Evolutionary conservation across 192 early-diverging fungal genomes (phyloP), one percentile per base, ranked within the genome.

Genomic region (Coemansia sp.): DNA sequence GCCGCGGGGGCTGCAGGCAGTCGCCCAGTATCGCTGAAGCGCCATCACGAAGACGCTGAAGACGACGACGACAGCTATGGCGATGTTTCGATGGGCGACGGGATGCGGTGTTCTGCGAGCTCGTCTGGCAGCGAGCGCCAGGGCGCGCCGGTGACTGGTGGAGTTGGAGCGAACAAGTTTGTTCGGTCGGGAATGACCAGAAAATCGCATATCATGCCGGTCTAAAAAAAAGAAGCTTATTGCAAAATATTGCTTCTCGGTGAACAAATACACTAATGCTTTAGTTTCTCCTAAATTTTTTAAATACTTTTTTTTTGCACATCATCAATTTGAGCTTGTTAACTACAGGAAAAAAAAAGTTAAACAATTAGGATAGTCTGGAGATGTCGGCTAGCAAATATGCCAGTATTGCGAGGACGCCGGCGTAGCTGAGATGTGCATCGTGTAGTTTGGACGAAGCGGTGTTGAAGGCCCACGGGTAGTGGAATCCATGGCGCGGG

Each of bases 1-100:
- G 35, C 5, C 19, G 45, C 25, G 9, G 22, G 3, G 38, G 47
- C 48, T 52, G 35, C 29, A 6, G 11, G 25, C 48, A 54, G 35
- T 30, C 60, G 65, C 3, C 51, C 58, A 11, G 21, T 40, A 29
- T 78, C 75, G 47, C 62, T 78, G 42, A 78, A 78, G 48, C 76
- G 76, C 14, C 70, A 78, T 51, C 54, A 61, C 10, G n/a, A n/a
- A n/a, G n/a, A n/a, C n/a, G n/a, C n/a, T n/a, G n/a, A n/a, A n/a
- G n/a, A n/a, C n/a, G n/a, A n/a, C n/a, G 65, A 58, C 11, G 69
- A 64, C 4, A 52, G 58, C 18, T 49, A 49, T 33, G 47, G 59
- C 1, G 64, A 62, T n/a, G 56, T 65, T n/a, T 33, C 56, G 9
- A 21, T 25, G 35, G 9, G 59, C 44, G 54, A 65, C 8, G 62